A percentile compares a stretch with the other conserved stretches of the same genome.
Evolutionary conservation across 1,139 yeast genomes (phyloP).

Genomic region (Geotrichum australiense): DNA sequence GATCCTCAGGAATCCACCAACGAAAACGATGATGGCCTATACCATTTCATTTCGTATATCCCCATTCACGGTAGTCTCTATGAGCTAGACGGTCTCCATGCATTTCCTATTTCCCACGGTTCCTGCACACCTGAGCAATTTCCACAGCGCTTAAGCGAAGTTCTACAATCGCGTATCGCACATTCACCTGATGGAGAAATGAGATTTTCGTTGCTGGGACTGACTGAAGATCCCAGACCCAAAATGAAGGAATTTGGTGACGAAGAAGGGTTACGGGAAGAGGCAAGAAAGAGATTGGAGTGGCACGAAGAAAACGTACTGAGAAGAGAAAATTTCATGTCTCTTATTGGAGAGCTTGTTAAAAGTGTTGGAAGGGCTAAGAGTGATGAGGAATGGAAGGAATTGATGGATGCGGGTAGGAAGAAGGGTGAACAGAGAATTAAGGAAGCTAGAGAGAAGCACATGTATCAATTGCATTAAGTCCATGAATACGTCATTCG

Average conservation of each 20-base stretch:
- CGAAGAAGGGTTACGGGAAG: conserved; percentile 31
- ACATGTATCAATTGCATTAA: too few relatives aligned
- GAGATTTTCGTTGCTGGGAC: conserved; percentile 53
- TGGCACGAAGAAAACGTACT: conserved; percentile 41
- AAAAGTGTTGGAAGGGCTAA: conserved; percentile 29
- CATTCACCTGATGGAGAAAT: conserved; percentile 45
- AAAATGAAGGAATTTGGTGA: conserved; percentile 39
- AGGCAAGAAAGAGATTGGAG: conserved; percentile 34
- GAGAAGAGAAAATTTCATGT: conserved; percentile 52
- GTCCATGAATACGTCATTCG: too few relatives aligned
- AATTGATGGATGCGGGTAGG: conserved; percentile 35
- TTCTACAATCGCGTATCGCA: conserved; percentile 43
- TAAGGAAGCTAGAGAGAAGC: not conserved
- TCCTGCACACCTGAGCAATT: conserved; percentile 28
- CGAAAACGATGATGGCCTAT: conserved; percentile 47
- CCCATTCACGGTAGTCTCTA: conserved; percentile 45
- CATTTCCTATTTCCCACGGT: conserved; percentile 52
- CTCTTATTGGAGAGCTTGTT: conserved; percentile 44
- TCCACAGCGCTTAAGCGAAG: conserved; percentile 31
- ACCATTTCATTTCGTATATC: conserved; percentile 56
- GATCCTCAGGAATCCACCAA: conserved; percentile 31
- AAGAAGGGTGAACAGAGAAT: conserved; percentile 15
- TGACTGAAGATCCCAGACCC: conserved; percentile 47
- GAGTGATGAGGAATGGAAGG: conserved; percentile 43
- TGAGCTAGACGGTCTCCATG: conserved; percentile 61